These are phyloP conservation scores for Raddia distichophylla DNA, from an alignment of 176 grass and related monocot genomes.

Conservation along the genomic window DNA sequence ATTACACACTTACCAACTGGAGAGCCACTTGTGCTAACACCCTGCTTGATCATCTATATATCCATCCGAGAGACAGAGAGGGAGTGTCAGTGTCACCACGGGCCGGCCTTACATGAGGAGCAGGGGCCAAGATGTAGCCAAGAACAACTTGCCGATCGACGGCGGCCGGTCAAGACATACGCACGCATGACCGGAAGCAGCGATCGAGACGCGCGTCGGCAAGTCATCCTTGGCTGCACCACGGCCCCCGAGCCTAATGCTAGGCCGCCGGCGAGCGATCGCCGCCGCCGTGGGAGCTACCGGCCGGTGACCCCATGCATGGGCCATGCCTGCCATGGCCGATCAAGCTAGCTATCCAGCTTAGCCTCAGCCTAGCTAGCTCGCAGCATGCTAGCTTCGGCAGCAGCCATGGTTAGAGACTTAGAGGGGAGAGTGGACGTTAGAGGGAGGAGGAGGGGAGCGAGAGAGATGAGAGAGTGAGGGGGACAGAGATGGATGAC, in stretches of 20 bases:
- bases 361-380: background rate
- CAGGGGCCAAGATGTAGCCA: conserved; percentile 88
- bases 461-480: background rate
- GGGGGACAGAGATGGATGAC: background rate
- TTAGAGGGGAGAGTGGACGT: too few relatives aligned
- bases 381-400: background rate
- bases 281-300: too few relatives aligned
- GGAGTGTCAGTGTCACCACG: conserved; percentile 28
- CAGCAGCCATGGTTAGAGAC: background rate
- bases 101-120: conserved; percentile 67
- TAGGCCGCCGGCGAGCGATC: conserved; percentile 51
- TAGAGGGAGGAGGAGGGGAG: too few relatives aligned
- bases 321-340: background rate
- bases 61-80: background rate
- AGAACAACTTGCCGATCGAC: conserved; percentile 76
- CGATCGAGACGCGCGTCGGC: conserved; percentile 49
- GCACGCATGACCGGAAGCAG: background rate
- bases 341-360: background rate
- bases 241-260: conserved; percentile 68
- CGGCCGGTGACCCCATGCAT: too few relatives aligned
- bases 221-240: conserved; percentile 99
- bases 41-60: background rate
- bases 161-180: background rate
- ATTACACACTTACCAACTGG: too few relatives aligned
- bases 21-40: too few relatives aligned